Conservation (phyloP, 257 asterid species). For the Solanum pennellii region DNA sequence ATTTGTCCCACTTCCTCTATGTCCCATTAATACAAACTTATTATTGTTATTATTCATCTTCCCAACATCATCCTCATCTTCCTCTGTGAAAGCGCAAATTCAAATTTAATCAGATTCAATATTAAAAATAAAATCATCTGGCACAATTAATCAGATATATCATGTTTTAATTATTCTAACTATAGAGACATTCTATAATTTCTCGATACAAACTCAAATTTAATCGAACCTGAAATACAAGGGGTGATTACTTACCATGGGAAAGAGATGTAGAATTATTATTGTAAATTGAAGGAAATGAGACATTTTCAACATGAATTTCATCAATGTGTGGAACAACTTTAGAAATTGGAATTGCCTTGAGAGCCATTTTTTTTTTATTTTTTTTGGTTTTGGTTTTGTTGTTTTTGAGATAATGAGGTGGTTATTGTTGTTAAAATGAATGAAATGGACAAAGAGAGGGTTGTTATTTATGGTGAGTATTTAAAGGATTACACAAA, state of each 20-base stretch:
- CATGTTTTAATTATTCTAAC: not conserved
- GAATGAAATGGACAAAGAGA: not conserved
- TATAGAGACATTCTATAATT: not conserved
- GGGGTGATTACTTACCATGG: not conserved
- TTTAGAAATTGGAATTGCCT: conserved; percentile 3
- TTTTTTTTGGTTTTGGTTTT: not conserved
- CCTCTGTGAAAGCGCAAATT: not conserved
- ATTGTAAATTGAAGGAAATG: not conserved
- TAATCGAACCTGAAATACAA: not conserved
- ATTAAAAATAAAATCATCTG: no score
- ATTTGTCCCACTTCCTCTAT: conserved; percentile 21
- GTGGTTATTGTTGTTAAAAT: not conserved
- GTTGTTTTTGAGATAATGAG: not conserved
- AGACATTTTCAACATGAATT: not conserved
- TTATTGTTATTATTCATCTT: not conserved
- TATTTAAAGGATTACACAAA: not conserved
- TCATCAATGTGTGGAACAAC: conserved; percentile 6
- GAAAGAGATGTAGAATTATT: not conserved
- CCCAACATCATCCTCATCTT: not conserved
- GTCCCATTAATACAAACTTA: conserved; percentile 21
- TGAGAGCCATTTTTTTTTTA: not conserved
- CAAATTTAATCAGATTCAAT: not conserved
- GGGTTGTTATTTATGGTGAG: not conserved
- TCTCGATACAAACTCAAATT: not conserved
- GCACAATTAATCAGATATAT: not conserved